Evolutionary conservation across 768 basidiomycete species (phyloP).

Genomic region (Leccinellum luteum): DNA sequence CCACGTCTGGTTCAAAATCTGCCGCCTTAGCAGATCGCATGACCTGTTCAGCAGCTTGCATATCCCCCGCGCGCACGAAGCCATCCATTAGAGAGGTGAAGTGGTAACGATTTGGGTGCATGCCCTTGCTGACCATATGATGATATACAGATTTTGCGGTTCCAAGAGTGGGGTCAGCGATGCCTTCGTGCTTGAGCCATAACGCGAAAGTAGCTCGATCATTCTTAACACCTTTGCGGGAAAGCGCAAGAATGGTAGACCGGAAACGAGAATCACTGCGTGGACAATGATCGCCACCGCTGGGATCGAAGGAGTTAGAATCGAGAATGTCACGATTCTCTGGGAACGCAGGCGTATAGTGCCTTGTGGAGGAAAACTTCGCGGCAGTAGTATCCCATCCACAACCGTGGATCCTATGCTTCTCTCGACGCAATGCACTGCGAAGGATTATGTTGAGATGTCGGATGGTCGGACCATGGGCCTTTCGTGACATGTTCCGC

Average conservation of each 20-base stretch:
- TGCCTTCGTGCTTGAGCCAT: constrained; percentile 61
- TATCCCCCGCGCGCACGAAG: constrained; percentile 58
- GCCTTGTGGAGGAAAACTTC: constrained; percentile 35
- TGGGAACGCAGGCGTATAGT: constrained; percentile 7
- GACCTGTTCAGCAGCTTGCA: constrained; percentile 51
- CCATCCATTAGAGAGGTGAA: constrained; percentile 75
- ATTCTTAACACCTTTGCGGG: constrained; percentile 45
- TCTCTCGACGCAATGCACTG: constrained; percentile 52
- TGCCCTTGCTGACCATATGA: constrained; percentile 60
- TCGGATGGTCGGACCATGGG: constrained; percentile 47
- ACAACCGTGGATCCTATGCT: constrained; percentile 38
- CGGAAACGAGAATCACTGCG: constrained; percentile 33
- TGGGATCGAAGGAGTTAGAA: constrained; percentile 44
- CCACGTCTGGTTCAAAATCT: constrained; percentile 55
- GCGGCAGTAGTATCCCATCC: constrained; percentile 48
- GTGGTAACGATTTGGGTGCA: constrained; percentile 72
- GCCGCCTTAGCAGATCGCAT: constrained; percentile 50
- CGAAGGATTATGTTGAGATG: constrained; percentile 58
- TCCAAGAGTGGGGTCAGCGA: constrained; percentile 48
- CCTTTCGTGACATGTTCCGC: constrained; percentile 40
- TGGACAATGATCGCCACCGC: constrained; percentile 39
- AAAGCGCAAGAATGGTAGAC: constrained; percentile 47
- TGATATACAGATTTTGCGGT: constrained; percentile 55
- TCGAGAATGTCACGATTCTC: constrained; percentile 15
- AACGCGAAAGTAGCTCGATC: constrained; percentile 59